Conservation (phyloP, 2,329 filamentous ascomycete genomes). For the Venturia nashicola region DNA sequence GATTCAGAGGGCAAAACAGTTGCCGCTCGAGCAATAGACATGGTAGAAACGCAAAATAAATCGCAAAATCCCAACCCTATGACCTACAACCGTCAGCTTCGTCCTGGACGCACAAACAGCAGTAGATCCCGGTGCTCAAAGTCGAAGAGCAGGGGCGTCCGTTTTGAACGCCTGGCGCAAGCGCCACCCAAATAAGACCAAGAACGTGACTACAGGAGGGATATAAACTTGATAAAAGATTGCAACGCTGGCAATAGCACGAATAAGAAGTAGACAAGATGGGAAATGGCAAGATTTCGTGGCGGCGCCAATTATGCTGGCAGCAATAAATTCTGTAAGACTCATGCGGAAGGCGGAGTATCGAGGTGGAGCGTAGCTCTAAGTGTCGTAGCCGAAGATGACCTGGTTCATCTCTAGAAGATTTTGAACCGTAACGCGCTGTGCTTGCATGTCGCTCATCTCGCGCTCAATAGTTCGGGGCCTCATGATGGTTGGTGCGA, state of each 20-base stretch:
- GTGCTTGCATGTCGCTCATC: constrained; percentile 90
- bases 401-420: constrained; percentile 11
- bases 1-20: neutral
- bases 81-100: neutral
- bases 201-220: neutral
- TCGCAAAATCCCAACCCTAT: neutral
- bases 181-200: neutral
- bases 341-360: neutral
- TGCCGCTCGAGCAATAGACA: neutral
- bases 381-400: constrained; percentile 10
- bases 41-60: neutral
- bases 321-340: neutral
- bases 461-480: constrained; percentile 81
- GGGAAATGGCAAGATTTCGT: neutral
- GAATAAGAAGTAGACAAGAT: neutral
- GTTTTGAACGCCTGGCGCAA: neutral
- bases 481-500: constrained; percentile 94
- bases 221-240: neutral
- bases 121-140: neutral
- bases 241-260: neutral
- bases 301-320: neutral
- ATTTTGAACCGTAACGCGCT: constrained; percentile 51
- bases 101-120: neutral
- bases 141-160: neutral
- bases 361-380: neutral